A percentile compares a stretch with the other conserved stretches of the same genome.
Conservation (phyloP, 257 asterid genomes). For the Striga asiatica region DNA sequence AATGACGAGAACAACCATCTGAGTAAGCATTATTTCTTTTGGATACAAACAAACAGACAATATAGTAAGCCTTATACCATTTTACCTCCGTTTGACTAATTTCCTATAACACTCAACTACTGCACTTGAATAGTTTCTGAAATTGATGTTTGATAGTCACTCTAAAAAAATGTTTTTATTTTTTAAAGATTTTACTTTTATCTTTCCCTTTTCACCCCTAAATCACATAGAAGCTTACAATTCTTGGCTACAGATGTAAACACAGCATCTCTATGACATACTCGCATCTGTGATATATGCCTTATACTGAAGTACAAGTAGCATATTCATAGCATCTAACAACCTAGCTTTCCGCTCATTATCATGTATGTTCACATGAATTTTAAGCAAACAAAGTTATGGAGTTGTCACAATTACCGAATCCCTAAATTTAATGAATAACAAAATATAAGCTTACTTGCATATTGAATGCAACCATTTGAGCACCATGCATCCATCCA, state of each 20-base stretch:
- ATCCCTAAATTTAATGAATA: neutral
- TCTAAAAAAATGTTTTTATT: no score
- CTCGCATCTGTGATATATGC: no score
- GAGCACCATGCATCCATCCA: constrained; percentile 45
- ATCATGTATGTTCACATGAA: neutral
- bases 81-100: neutral
- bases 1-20: no score
- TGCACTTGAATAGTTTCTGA: neutral
- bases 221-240: neutral
- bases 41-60: no score
- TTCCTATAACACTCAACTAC: neutral
- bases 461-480: constrained; percentile 36
- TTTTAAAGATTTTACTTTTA: neutral
- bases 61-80: no score
- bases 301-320: neutral
- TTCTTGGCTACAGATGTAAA: neutral
- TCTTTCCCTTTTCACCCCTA: neutral
- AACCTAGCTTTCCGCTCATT: neutral
- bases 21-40: no score
- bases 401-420: neutral
- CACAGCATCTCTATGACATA: neutral
- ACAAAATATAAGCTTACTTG: constrained; percentile 18
- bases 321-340: neutral
- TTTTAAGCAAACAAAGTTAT: neutral
- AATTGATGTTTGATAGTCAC: no score